These are phyloP conservation scores for Geopyxis carbonaria DNA, from an alignment of 495 filamentous ascomycete genomes.

Conservation along the genomic window DNA sequence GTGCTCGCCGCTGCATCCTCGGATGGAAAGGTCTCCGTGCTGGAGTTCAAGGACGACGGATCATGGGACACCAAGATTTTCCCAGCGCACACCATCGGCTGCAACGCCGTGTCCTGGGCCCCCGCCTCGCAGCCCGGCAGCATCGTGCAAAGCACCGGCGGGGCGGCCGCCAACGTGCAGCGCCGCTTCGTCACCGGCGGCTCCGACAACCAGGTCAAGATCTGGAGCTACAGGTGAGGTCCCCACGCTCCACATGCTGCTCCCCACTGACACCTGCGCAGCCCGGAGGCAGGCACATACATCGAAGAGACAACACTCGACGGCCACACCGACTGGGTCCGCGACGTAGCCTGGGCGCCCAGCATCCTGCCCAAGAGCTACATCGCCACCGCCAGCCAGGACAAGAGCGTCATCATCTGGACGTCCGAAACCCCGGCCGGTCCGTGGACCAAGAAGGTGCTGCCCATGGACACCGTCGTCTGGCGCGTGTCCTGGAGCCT, in stretches of 20 bases:
- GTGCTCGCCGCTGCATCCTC: conserved; percentile 85
- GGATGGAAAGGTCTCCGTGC: conserved; percentile 79
- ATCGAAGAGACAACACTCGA: conserved; percentile 34
- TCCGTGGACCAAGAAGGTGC: conserved; percentile 66
- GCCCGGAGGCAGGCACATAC: conserved; percentile 39
- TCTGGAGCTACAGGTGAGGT: conserved; percentile 47
- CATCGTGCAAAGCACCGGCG: conserved; percentile 41
- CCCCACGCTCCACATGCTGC: neutral
- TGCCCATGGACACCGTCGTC: conserved; percentile 72
- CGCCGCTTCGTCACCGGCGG: conserved; percentile 85
- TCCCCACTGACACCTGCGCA: too few relatives aligned
- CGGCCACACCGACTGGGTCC: conserved; percentile 93
- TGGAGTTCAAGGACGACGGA: conserved; percentile 88
- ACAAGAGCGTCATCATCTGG: conserved; percentile 96
- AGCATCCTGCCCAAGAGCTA: conserved; percentile 87
- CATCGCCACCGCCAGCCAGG: conserved; percentile 86
- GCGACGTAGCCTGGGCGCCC: conserved; percentile 92
- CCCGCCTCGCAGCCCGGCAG: conserved; percentile 64
- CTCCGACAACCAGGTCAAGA: conserved; percentile 77
- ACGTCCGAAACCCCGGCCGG: conserved; percentile 43
- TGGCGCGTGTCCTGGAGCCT: conserved; percentile 98
- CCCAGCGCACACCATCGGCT: conserved; percentile 77
- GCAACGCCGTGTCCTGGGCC: conserved; percentile 91
- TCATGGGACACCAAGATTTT: conserved; percentile 73
- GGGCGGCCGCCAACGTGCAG: conserved; percentile 41